Base-by-base conservation (phyloP, 306 rosid genomes). In the Arachis stenosperma region DNA sequence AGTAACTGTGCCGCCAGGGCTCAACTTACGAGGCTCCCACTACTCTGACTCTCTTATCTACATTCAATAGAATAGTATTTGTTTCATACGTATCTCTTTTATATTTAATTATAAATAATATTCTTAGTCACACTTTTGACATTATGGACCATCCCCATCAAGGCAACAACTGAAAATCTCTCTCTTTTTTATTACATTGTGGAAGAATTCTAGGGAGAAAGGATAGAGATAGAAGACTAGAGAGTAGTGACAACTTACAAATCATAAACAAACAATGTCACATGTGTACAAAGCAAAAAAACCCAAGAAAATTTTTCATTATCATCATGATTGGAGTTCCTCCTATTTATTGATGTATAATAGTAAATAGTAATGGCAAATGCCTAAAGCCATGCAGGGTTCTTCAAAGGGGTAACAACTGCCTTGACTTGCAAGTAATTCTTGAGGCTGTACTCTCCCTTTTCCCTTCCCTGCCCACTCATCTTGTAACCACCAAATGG, bases 371-470 rank as follows among this genome's bases (percentile, higher is more conserved):
- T 33, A 33, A 33, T 33, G 4, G 37, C 4, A 2, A 4, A 13
- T 61, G 46, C 54, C 79, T 80, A 91, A 69, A 94, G 92, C 99
- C 99, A 94, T 48, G 99, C 92, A 2, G 97, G 91, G 65, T 88
- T 89, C 59, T 82, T 69, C 85, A 91, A 67, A 39, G 91, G 84
- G 29, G 88, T 84, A 74, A 94, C 90, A 52, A 94, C 97, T 44
- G 96, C 96, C 84, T 94, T 94, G 44, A 94, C 93, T 89, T 94
- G 97, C 90, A 94, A 79, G 90, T 94, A 94, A 75, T 87, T 88
- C 6, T 68, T 53, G 41, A 91, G 95, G 70, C 96, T 81, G 60
- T 94, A 89, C 60, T 83, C 85, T 27, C 98, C 97, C 75, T 91
- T 94, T 64, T 94, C 98, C 82, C 97, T 84, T n/a, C 98, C 96